These are phyloP conservation scores for Diaporthe citriasiana DNA, from an alignment of 2,329 filamentous ascomycete species.

Conservation along the genomic window DNA sequence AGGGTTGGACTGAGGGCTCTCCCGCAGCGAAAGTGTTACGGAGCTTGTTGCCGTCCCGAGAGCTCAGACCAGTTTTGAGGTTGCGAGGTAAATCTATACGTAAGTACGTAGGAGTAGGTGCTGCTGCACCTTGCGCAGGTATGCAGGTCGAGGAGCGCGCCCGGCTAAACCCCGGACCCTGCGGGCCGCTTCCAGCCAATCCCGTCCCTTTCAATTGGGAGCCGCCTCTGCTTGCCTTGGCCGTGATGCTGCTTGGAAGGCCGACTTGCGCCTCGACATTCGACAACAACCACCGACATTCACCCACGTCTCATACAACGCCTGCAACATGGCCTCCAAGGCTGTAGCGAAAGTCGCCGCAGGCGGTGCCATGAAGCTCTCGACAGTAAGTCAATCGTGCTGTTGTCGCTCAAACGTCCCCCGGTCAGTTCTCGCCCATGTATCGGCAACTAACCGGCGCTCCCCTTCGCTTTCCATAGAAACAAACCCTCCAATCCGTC, in stretches of 20 bases:
- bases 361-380: slow-evolving; percentile 68
- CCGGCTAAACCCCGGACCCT: slow-evolving; percentile 37
- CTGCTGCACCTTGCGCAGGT: not conserved
- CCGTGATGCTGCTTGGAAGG: slow-evolving; percentile 26
- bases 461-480: slow-evolving; percentile 67
- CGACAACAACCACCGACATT: slow-evolving; percentile 40
- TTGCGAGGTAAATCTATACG: not conserved
- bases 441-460: slow-evolving; percentile 29
- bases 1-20: not conserved
- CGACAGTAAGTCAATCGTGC: slow-evolving; percentile 64
- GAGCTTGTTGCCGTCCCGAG: slow-evolving; percentile 24
- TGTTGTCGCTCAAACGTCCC: slow-evolving; percentile 39
- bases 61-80: slow-evolving; percentile 30
- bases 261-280: slow-evolving; percentile 40
- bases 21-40: not conserved
- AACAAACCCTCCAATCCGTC: slow-evolving; percentile 93
- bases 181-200: slow-evolving; percentile 33
- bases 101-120: not conserved
- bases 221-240: slow-evolving; percentile 17
- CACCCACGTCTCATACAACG: slow-evolving; percentile 39
- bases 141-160: not conserved
- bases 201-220: slow-evolving; percentile 32
- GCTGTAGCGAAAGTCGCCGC: slow-evolving; percentile 69
- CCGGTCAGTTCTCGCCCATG: slow-evolving; percentile 4
- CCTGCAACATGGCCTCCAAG: slow-evolving; percentile 72